These are phyloP conservation scores for Kurtzmaniella natalensis DNA, from an alignment of 1,139 yeast genomes.

Conservation along the genomic window DNA sequence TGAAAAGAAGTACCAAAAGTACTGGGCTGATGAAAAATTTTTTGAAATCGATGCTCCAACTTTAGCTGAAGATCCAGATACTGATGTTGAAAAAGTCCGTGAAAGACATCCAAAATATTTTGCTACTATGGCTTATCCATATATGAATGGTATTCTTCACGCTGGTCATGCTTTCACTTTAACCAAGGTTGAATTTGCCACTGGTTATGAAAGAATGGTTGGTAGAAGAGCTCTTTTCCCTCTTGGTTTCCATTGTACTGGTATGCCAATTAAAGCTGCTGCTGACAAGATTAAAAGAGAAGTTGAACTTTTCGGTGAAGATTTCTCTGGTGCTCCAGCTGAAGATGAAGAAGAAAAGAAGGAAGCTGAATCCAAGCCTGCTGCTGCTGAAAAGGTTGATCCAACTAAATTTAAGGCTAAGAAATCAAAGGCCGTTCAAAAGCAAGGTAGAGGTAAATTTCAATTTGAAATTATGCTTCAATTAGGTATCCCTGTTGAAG, in stretches of 20 bases:
- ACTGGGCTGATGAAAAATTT: slow-evolving; percentile 81
- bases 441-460: slow-evolving; percentile 88
- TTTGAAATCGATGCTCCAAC: slow-evolving; percentile 90
- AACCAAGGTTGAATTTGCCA: slow-evolving; percentile 89
- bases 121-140: slow-evolving; percentile 96
- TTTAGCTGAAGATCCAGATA: slow-evolving; percentile 55
- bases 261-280: slow-evolving; percentile 97
- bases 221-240: slow-evolving; percentile 95
- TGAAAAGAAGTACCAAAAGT: slow-evolving; percentile 82
- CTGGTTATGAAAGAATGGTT: slow-evolving; percentile 92
- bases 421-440: slow-evolving; percentile 89
- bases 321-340: slow-evolving; percentile 65
- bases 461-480: slow-evolving; percentile 97
- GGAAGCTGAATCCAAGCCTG: slow-evolving; percentile 24
- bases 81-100: slow-evolving; percentile 68
- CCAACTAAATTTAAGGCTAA: slow-evolving; percentile 88
- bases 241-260: slow-evolving; percentile 98
- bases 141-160: slow-evolving; percentile 97
- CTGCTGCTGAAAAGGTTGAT: slow-evolving; percentile 55
- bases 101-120: slow-evolving; percentile 80
- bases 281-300: slow-evolving; percentile 96
- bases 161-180: slow-evolving; percentile 97
- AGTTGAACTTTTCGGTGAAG: slow-evolving; percentile 83
- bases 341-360: slow-evolving; percentile 52
- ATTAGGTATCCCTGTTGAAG: slow-evolving; percentile 79